Base-by-base conservation (phyloP, 1,284 basidiomycete genomes). In the Anthracocystis panici-leucophaei region DNA sequence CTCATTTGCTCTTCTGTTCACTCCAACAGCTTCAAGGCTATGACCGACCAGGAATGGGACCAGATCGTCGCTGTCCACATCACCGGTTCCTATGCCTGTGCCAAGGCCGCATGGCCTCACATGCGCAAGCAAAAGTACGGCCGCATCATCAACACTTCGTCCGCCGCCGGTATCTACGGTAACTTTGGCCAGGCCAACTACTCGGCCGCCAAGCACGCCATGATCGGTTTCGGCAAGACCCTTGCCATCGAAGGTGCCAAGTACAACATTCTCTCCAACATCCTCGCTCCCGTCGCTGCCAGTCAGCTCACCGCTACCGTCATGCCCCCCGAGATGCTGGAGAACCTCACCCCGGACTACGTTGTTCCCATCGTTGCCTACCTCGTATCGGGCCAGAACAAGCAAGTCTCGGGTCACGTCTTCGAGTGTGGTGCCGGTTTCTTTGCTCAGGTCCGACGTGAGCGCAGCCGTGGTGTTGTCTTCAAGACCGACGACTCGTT, bases 301-400 rank as follows among this genome's bases (percentile, higher is more conserved):
- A 95, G 94, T 6, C 90, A 91, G 31, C 96, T 97, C 93, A 95
- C 94, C 3, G 94, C 91, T 80, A 96, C 94, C 0, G 88, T 97
- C 83, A 94, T 98, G 93, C 94, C 96, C 16, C 92, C 93, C n/a
- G 96, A 99, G 75, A 92, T 98, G 90, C 91, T 99, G 71, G 92
- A 91, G 55, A 92, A 94, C 81, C 87, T 99, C 58, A 93, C 93
- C 89, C 97, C 97, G 38, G 93, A 94, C 83, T 94, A 92, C 77
- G 92, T 99, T 51, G 95, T 94, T 1, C 95, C 97, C 2, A 91
- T 99, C 69, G 83, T 81, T 31, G 77, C 81, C 48, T 84, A 75
- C 78, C 82, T 84, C 55, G 69, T 72, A 57, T 82, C 81, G 29
- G 80, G 62, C 29, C 75, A 79, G 68, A 84, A 84, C 81, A 66